Percentiles rank a stretch among this genome's conserved stretches.
Conservation (phyloP, 192 early-diverging fungal genomes). For the Entophlyctis luteolus region DNA sequence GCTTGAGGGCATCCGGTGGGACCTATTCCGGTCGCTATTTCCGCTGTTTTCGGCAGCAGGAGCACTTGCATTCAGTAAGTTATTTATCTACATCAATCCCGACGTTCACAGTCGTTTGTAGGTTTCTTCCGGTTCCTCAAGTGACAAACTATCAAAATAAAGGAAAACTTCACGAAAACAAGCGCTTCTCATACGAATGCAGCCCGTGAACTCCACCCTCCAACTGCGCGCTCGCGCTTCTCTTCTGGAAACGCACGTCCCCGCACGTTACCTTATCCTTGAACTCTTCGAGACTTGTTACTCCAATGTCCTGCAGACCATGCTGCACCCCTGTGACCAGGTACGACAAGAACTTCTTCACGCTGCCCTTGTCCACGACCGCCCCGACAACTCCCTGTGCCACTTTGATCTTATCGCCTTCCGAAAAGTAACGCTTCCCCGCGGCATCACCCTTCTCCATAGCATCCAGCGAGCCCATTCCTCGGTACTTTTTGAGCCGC, state of each 20-base stretch:
- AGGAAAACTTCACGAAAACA: neutral
- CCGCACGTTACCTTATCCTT: slow-evolving; percentile 65
- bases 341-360: slow-evolving; percentile 91
- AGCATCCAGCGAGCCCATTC: slow-evolving; percentile 97
- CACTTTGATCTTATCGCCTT: slow-evolving; percentile 96
- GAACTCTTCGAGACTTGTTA: slow-evolving; percentile 61
- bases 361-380: slow-evolving; percentile 95
- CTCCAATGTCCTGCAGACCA: slow-evolving; percentile 95
- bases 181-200: slow-evolving; percentile 68
- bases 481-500: slow-evolving; percentile 97
- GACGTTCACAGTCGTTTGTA: neutral
- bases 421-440: slow-evolving; percentile 89
- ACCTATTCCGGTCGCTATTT: slow-evolving; percentile 50
- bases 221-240: slow-evolving; percentile 88
- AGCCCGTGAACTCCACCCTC: slow-evolving; percentile 96
- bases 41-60: slow-evolving; percentile 45
- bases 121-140: neutral
- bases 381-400: slow-evolving; percentile 96
- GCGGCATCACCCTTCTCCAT: slow-evolving; percentile 77
- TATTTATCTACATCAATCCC: neutral
- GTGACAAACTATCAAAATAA: neutral
- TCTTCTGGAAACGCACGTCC: slow-evolving; percentile 85
- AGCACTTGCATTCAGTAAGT: slow-evolving; percentile 43
- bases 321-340: slow-evolving; percentile 93
- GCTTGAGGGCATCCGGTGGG: slow-evolving; percentile 85